Conservation (phyloP, 805 yeast species). For the Ogataea populi-albae region DNA sequence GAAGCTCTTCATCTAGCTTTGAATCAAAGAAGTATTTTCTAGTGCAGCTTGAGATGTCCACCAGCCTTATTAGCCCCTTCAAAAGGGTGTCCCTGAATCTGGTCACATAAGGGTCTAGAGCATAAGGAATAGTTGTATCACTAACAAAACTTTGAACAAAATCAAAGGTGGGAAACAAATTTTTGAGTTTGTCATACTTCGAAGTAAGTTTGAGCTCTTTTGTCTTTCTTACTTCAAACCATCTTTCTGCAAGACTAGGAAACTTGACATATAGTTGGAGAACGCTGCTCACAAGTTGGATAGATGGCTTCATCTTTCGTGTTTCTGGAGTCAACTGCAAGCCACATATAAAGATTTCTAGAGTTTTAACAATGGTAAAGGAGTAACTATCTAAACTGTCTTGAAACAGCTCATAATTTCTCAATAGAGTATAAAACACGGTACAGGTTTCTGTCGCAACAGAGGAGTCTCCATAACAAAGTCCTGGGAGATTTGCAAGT, state of each 20-base stretch:
- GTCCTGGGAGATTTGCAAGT: conserved; percentile 4
- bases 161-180: conserved; percentile 18
- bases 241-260: conserved; percentile 16
- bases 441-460: conserved; percentile 12
- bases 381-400: conserved; percentile 12
- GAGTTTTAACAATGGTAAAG: conserved; percentile 3
- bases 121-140: conserved; percentile 5
- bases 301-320: conserved; percentile 10
- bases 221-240: conserved; percentile 14
- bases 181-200: conserved; percentile 4
- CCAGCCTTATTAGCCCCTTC: conserved; percentile 7
- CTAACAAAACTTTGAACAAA: conserved; percentile 13
- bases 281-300: conserved; percentile 12
- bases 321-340: conserved; percentile 12
- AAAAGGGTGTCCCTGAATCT: conserved; percentile 12
- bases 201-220: conserved; percentile 6
- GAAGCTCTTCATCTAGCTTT: conserved; percentile 12
- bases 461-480: conserved; percentile 14
- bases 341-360: conserved; percentile 14
- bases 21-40: conserved; percentile 13
- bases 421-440: conserved; percentile 11
- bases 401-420: conserved; percentile 14
- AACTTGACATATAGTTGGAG: conserved; percentile 12
- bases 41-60: conserved; percentile 7
- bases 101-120: conserved; percentile 7